Evolutionary conservation across 371 early-diverging fungal species (phyloP).

Genomic region (Lichtheimia ornata): DNA sequence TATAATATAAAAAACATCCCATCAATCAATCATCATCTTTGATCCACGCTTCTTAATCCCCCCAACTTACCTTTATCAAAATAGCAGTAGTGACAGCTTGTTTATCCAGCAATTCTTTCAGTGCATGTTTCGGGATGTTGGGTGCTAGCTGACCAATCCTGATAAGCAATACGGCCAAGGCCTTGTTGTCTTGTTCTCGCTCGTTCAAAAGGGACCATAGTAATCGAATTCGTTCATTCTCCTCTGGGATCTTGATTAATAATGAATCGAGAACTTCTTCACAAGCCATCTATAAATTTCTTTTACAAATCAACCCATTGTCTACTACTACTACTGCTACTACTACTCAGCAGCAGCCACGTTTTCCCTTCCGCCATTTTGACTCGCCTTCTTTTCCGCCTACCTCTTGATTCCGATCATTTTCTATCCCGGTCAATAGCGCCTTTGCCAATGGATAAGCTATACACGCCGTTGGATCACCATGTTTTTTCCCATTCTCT

Average conservation of each 20-base stretch:
- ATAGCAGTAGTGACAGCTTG: constrained; percentile 2
- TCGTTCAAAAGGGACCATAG: constrained; percentile 1
- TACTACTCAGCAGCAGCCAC: not conserved
- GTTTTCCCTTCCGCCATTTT: not conserved
- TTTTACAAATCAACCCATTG: no score
- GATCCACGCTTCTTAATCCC: not conserved
- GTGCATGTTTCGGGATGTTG: not conserved
- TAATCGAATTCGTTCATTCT: not conserved
- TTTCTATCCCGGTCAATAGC: not conserved
- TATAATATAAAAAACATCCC: constrained; percentile 10
- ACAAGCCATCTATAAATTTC: no score
- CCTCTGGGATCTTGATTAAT: not conserved
- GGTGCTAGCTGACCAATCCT: constrained; percentile 15
- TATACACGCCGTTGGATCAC: constrained; percentile 1
- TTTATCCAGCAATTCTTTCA: constrained; percentile 13
- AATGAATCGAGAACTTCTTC: not conserved
- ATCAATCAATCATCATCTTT: not conserved
- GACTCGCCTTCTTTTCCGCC: not conserved
- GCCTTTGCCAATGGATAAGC: constrained; percentile 7
- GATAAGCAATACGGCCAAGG: constrained; percentile 2
- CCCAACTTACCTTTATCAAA: constrained; percentile 15
- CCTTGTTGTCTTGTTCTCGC: not conserved
- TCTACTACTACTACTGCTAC: not conserved
- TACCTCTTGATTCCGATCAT: not conserved
- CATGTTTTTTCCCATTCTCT: not conserved